These are phyloP conservation scores for Xylaria sp. DNA, from an alignment of 2,329 filamentous ascomycete genomes.

Conservation along the genomic window DNA sequence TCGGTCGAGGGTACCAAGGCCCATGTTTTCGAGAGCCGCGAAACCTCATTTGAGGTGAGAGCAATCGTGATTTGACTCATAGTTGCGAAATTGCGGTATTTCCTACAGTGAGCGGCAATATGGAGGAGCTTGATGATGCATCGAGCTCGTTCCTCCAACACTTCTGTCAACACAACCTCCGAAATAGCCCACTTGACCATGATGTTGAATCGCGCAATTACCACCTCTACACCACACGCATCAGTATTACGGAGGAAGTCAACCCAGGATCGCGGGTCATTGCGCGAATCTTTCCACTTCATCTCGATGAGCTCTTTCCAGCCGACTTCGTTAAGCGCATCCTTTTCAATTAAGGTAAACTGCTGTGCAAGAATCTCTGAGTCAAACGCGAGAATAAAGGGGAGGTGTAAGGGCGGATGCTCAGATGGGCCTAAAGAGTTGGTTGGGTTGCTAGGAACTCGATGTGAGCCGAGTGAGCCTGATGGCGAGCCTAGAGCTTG, in stretches of 20 bases:
- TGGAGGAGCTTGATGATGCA: constrained; percentile 84
- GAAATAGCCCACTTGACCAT: constrained; percentile 88
- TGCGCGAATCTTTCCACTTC: constrained; percentile 75
- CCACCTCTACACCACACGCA: constrained; percentile 78
- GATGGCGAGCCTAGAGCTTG: constrained; percentile 39
- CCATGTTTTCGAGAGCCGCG: constrained; percentile 74
- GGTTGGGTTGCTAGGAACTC: constrained; percentile 46
- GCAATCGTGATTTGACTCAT: constrained; percentile 82
- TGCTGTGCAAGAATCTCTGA: constrained; percentile 81
- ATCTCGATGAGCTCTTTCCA: constrained; percentile 88
- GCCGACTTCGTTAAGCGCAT: constrained; percentile 83
- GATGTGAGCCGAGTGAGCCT: constrained; percentile 44
- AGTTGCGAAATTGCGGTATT: constrained; percentile 81
- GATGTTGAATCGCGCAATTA: constrained; percentile 85
- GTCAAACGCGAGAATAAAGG: constrained; percentile 82
- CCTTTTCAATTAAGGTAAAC: constrained; percentile 85
- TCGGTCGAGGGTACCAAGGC: constrained; percentile 69
- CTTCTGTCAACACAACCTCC: constrained; percentile 75
- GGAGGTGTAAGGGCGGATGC: constrained; percentile 66
- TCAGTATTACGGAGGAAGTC: constrained; percentile 76
- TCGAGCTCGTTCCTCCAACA: constrained; percentile 73
- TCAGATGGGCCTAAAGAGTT: constrained; percentile 37
- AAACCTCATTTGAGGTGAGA: constrained; percentile 74
- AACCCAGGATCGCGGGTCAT: constrained; percentile 77
- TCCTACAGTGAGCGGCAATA: constrained; percentile 76